These are phyloP conservation scores for Globisporangium solare DNA, from an alignment of 352 stramenopile species.

Conservation along the genomic window DNA sequence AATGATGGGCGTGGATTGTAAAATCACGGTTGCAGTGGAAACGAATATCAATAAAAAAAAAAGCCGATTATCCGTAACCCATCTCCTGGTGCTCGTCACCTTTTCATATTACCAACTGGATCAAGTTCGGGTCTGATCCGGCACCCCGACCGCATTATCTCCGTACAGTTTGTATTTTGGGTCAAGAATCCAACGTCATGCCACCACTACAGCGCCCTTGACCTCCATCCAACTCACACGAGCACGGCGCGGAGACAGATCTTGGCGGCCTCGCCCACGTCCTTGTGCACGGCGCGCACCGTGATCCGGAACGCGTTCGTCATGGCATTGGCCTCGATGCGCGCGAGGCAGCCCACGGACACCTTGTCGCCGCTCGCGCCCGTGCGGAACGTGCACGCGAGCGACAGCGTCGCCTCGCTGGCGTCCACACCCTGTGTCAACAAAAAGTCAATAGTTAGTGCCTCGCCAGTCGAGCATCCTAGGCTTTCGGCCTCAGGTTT, in stretches of 20 bases:
- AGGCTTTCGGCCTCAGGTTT: not conserved
- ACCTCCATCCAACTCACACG: slow-evolving; percentile 18
- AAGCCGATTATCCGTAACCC: too few relatives aligned
- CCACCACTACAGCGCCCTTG: too few relatives aligned
- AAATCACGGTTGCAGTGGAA: too few relatives aligned
- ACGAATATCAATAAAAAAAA: too few relatives aligned
- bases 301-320: slow-evolving; percentile 86
- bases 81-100: too few relatives aligned
- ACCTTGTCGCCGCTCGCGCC: slow-evolving; percentile 90
- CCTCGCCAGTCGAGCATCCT: not conserved
- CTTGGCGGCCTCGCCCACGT: slow-evolving; percentile 67
- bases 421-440: slow-evolving; percentile 38
- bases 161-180: not conserved
- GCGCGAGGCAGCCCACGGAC: slow-evolving; percentile 90
- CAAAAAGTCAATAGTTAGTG: too few relatives aligned
- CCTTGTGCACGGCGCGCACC: slow-evolving; percentile 89
- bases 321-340: slow-evolving; percentile 85
- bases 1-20: too few relatives aligned
- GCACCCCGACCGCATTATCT: not conserved
- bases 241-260: slow-evolving; percentile 63
- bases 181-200: too few relatives aligned
- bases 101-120: too few relatives aligned
- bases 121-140: not conserved
- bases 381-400: slow-evolving; percentile 89
- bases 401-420: slow-evolving; percentile 87